phyloP scores from a whole-genome alignment of 2,329 filamentous ascomycete species.

The Pseudogymnoascus sp. region DNA sequence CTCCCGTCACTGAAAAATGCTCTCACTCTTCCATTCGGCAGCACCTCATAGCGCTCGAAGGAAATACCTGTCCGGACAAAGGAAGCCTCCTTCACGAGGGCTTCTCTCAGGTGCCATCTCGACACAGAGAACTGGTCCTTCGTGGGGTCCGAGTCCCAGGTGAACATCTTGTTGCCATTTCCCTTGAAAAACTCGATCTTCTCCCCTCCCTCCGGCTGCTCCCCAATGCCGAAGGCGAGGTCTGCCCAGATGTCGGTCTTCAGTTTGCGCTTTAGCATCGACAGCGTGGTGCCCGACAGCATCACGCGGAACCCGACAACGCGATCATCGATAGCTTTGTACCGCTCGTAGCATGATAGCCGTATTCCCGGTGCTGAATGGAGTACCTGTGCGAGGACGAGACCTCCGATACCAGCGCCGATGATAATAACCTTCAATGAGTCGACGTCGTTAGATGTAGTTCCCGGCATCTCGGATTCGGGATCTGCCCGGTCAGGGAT shows the following conservation, averaged over 20 bases:
- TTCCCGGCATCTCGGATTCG: conserved; percentile 25
- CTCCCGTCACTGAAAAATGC: conserved; percentile 11
- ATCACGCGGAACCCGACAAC: conserved; percentile 25
- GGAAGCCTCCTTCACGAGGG: conserved; percentile 18
- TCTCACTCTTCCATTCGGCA: background rate
- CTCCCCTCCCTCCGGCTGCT: conserved; percentile 21
- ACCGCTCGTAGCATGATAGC: conserved; percentile 23
- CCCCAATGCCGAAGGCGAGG: conserved; percentile 19
- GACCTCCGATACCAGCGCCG: conserved; percentile 22
- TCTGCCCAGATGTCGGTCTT: conserved; percentile 19
- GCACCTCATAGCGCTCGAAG: conserved; percentile 13
- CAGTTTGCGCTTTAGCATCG: conserved; percentile 21
- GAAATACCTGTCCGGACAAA: conserved; percentile 13
- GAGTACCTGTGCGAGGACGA: conserved; percentile 23
- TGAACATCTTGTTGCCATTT: conserved; percentile 20
- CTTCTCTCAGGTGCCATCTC: conserved; percentile 22
- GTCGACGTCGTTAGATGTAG: conserved; percentile 22
- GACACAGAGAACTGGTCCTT: conserved; percentile 23
- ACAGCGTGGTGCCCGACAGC: conserved; percentile 22
- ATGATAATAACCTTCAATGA: conserved; percentile 15
- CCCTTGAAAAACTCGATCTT: conserved; percentile 23
- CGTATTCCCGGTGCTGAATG: conserved; percentile 17
- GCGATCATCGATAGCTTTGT: conserved; percentile 16
- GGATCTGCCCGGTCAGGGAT: background rate
- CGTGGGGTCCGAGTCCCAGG: conserved; percentile 22